These are phyloP conservation scores for Dioszegia crocea DNA, from an alignment of 768 basidiomycete species.

Conservation along the genomic window DNA sequence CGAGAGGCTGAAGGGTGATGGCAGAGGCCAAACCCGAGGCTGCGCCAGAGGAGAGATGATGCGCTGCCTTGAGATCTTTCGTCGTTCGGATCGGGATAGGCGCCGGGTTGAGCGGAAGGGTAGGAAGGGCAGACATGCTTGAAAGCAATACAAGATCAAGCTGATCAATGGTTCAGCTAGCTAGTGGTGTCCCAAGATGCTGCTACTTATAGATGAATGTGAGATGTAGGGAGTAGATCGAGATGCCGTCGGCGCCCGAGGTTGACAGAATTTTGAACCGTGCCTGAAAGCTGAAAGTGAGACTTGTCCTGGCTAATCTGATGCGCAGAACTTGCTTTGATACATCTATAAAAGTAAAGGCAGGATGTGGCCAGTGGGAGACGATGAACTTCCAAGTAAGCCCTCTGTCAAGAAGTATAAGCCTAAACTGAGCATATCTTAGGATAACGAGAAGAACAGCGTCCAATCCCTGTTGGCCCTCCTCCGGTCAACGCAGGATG, in stretches of 20 bases:
- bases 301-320: too few relatives aligned
- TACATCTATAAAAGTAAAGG: too few relatives aligned
- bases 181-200: not conserved
- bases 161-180: too few relatives aligned
- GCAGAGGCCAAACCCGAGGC: conserved; percentile 46
- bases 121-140: not conserved
- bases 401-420: not conserved
- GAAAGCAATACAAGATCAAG: too few relatives aligned
- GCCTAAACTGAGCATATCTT: not conserved
- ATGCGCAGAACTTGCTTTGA: too few relatives aligned
- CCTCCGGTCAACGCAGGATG: conserved; percentile 20
- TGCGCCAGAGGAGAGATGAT: conserved; percentile 46
- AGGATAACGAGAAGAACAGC: conserved; percentile 16
- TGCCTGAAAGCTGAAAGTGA: not conserved
- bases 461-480: conserved; percentile 22
- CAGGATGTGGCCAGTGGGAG: not conserved
- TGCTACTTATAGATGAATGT: not conserved
- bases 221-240: not conserved
- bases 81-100: conserved; percentile 4
- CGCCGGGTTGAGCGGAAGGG: not conserved
- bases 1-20: conserved; percentile 54
- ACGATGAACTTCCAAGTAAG: conserved; percentile 22
- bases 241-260: not conserved
- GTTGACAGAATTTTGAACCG: not conserved
- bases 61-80: conserved; percentile 27